These are phyloP conservation scores for Ramaria rubella DNA, from an alignment of 768 basidiomycete species.

Conservation along the genomic window DNA sequence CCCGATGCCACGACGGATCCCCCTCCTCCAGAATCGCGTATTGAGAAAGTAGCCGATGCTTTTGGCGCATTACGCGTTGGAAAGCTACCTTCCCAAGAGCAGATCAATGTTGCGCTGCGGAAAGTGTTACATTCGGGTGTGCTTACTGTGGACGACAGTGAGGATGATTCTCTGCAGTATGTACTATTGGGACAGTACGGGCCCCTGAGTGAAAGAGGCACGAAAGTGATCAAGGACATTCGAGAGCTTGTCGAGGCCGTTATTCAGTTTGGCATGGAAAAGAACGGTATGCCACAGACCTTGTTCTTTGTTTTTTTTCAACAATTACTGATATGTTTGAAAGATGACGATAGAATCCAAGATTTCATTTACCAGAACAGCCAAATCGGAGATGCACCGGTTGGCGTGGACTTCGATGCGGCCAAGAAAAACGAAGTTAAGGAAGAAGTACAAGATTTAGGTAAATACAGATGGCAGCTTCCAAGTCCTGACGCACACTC, in stretches of 20 bases:
- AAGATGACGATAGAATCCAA: constrained; percentile 22
- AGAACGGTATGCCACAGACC: constrained; percentile 19
- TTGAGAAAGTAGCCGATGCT: constrained; percentile 19
- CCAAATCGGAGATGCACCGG: constrained; percentile 10
- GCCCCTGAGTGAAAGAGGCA: constrained; percentile 6
- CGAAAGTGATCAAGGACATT: constrained; percentile 6
- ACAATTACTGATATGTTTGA: neutral
- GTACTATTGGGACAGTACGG: neutral
- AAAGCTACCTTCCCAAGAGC: constrained; percentile 22
- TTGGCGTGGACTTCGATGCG: constrained; percentile 12
- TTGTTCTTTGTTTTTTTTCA: neutral
- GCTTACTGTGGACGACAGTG: constrained; percentile 8
- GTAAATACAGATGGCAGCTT: neutral
- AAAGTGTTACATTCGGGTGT: constrained; percentile 15
- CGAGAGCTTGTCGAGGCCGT: constrained; percentile 13
- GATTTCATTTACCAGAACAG: constrained; percentile 17
- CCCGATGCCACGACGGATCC: neutral
- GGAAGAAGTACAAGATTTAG: neutral
- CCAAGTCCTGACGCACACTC: neutral
- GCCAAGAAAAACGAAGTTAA: neutral
- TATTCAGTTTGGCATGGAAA: constrained; percentile 19
- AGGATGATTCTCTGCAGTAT: neutral
- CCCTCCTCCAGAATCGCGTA: constrained; percentile 10
- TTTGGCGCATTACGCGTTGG: constrained; percentile 19
- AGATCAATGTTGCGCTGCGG: constrained; percentile 14